Percentiles rank a stretch among this genome's conserved stretches.
Evolutionary conservation across 192 early-diverging fungal genomes (phyloP).

Genomic region (Coemansia sp.): DNA sequence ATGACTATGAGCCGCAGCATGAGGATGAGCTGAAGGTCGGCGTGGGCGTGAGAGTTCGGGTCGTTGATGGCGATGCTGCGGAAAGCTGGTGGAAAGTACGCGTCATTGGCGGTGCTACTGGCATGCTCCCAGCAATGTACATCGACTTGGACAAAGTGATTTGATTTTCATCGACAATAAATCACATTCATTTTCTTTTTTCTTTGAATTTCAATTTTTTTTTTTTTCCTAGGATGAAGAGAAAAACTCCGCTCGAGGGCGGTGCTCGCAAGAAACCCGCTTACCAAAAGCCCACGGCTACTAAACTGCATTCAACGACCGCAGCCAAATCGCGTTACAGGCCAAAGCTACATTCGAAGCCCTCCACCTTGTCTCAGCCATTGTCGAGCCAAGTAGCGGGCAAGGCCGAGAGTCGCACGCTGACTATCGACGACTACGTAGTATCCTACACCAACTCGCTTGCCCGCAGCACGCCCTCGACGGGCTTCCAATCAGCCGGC

Average conservation of each 20-base stretch:
- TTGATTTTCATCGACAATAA: not conserved
- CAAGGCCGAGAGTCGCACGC: constrained; percentile 3
- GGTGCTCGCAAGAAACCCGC: too few species aligned
- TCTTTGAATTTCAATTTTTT: not conserved
- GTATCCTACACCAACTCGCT: constrained; percentile 34
- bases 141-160: constrained; percentile 42
- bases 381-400: not conserved
- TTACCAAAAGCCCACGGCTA: not conserved
- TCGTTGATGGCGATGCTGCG: constrained; percentile 42
- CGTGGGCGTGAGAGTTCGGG: constrained; percentile 30
- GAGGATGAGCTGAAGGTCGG: constrained; percentile 40
- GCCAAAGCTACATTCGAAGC: not conserved
- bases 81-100: constrained; percentile 53
- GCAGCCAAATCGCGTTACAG: not conserved
- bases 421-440: constrained; percentile 35
- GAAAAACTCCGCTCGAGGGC: not conserved
- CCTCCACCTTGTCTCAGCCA: not conserved
- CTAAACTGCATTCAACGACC: not conserved
- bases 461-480: not conserved
- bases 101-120: constrained; percentile 8
- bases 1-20: constrained; percentile 45
- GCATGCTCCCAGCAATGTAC: constrained; percentile 50
- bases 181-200: not conserved
- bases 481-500: constrained; percentile 4
- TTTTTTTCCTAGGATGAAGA: not conserved